Evolutionary conservation across 257 asterid species (phyloP).

Genomic region (Petrea volubilis): DNA sequence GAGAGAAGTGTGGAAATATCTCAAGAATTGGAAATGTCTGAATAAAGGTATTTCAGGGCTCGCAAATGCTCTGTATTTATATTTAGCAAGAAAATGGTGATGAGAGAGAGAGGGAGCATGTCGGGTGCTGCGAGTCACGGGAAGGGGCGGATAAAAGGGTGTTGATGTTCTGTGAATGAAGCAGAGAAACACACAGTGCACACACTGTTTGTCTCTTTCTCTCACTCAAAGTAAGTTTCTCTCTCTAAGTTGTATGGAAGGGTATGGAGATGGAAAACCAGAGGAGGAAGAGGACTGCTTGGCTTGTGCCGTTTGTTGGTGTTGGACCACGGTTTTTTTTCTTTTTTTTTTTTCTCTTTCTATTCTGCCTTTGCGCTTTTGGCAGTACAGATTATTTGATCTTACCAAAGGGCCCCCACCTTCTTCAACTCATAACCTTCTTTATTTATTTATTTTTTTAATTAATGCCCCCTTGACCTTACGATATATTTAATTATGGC

Average conservation of each 20-base stretch:
- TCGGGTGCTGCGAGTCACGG: constrained; percentile 59
- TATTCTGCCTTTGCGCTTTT: constrained; percentile 14
- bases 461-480: constrained; percentile 17
- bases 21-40: constrained; percentile 21
- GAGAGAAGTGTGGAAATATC: constrained; percentile 15
- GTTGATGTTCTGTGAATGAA: constrained; percentile 21
- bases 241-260: constrained; percentile 15
- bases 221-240: constrained; percentile 13
- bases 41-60: constrained; percentile 21
- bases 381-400: neutral
- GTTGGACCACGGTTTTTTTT: constrained; percentile 53
- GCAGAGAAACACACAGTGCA: constrained; percentile 7
- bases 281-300: constrained; percentile 39
- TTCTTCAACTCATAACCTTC: neutral
- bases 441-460: constrained; percentile 5
- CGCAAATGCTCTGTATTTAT: constrained; percentile 20
- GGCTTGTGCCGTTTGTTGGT: constrained; percentile 32
- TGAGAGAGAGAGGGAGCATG: constrained; percentile 19
- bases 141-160: constrained; percentile 40
- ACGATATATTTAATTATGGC: neutral
- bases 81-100: constrained; percentile 2
- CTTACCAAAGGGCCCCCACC: constrained; percentile 23
- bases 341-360: constrained; percentile 10
- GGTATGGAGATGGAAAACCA: constrained; percentile 35
- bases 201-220: neutral